Evolutionary conservation across 768 basidiomycete species (phyloP), one percentile per base, ranked within the genome.

Genomic region (Termitomyces heimii): DNA sequence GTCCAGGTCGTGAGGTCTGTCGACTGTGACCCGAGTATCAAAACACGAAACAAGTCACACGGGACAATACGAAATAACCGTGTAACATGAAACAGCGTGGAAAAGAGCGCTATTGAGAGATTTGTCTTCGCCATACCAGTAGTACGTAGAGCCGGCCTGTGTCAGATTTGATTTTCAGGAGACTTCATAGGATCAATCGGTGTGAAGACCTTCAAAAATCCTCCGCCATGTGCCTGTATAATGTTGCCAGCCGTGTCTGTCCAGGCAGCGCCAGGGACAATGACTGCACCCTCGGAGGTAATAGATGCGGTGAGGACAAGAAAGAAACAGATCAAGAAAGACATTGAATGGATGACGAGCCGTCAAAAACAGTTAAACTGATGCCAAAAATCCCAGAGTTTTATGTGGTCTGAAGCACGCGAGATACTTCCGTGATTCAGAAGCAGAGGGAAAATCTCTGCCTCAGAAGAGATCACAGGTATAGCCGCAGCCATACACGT

Each of bases 121-220:
- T 63, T 86, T 86, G 71, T 86, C 83, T 69, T 84, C 83, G 12
- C 83, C 84, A 54, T 77, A 75, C 84, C 83, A 84, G 63, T 84
- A 84, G 66, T 72, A 84, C 1, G 78, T 81, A 12, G 77, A 76
- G 26, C 73, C 79, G 56, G 82, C 80, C 80, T 82, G 52, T 16
- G 22, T 13, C 16, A 10, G 37, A 28, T 22, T 44, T 45, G 31
- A 32, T 34, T 48, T 16, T 39, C 24, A 2, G 9, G 34, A 9
- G 48, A 47, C 47, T 20, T 9, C 5, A 40, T 12, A 20, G n/a
- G 43, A 26, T 7, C 16, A 37, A 18, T 12, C 4, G 14, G 34
- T 28, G n/a, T 28, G n/a, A 62, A 18, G 52, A 81, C 83, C 70
- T 82, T 83, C 24, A 85, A 54, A 51, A 85, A 73, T 1, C 83